Base-by-base conservation (phyloP, 495 filamentous ascomycete genomes). In the Pseudevernia furfuracea region DNA sequence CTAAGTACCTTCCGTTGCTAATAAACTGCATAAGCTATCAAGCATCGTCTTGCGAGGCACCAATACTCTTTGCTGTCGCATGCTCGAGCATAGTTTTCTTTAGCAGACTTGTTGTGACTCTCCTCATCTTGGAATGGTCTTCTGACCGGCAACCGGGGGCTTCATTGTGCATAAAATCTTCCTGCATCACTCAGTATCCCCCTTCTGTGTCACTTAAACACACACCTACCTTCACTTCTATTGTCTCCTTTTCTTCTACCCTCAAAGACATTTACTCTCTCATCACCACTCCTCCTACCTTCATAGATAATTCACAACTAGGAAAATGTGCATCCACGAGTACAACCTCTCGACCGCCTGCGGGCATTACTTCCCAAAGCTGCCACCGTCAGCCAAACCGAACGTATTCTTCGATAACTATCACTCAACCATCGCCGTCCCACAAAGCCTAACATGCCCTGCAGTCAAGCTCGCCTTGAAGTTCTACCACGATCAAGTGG, bases 401-500 rank as follows among this genome's bases (percentile, higher is more conserved):
- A 34, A 55, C 15, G 6, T 10, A 9, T 55, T 55, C 52, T 55
- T 55, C 52, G 10, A 12, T 0, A 7, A 55, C 30, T 21, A 21
- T 3, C 10, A 30, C 48, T 2, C 2, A 25, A 55, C 52, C 52
- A 55, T 55, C 15, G 52, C 28, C 30, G 52, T 55, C 30, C 52
- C 52, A 19, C 14, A 55, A n/a, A 55, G 52, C 6, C 6, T 55
- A 17, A 55, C 52, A 34, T 55, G 52, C 30, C 2, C 15, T 34
- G 5, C 52, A 8, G 52, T 55, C 30, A 55, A 55, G 52, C 52
- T 55, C 17, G 52, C 52, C 7, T 34, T 55, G 30, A 55, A 55
- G 30, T 55, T 55, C 52, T 55, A 55, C 52, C 52, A 55, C 52
- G 52, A 55, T 30, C 52, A 55, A 30, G 52, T 55, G 30, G 52